Percentiles rank a stretch among this genome's conserved stretches.
Evolutionary conservation across 1,284 basidiomycete species (phyloP).

Genomic region (Heterobasidion irregulare): DNA sequence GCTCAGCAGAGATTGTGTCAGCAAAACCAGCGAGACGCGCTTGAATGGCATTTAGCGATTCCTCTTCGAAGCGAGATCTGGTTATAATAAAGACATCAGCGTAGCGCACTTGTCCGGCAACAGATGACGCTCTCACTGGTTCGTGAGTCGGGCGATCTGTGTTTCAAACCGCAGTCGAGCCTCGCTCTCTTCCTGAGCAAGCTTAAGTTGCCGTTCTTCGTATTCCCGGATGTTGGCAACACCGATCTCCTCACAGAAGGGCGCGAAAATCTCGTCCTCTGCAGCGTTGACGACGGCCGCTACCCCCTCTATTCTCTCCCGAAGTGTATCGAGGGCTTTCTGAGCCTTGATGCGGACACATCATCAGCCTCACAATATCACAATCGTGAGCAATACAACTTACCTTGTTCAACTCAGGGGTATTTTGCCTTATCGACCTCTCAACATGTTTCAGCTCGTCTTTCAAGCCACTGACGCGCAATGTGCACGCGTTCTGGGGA

Average conservation of each 20-base stretch:
- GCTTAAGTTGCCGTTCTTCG: slow-evolving; percentile 86
- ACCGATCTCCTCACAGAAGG: slow-evolving; percentile 79
- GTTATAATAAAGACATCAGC: neutral
- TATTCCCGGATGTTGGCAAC: slow-evolving; percentile 89
- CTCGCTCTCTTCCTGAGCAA: slow-evolving; percentile 82
- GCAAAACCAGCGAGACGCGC: slow-evolving; percentile 58
- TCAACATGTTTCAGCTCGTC: slow-evolving; percentile 77
- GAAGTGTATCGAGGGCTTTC: slow-evolving; percentile 40
- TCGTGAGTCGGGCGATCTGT: slow-evolving; percentile 80
- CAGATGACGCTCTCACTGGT: slow-evolving; percentile 56
- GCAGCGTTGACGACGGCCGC: slow-evolving; percentile 61
- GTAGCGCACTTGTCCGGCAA: neutral
- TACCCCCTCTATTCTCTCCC: slow-evolving; percentile 49
- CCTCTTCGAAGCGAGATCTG: slow-evolving; percentile 74
- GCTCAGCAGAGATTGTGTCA: slow-evolving; percentile 47
- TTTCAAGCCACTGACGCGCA: slow-evolving; percentile 62
- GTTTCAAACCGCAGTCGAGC: slow-evolving; percentile 80
- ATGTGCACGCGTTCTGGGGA: slow-evolving; percentile 52
- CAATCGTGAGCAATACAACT: neutral
- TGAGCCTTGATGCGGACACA: slow-evolving; percentile 34
- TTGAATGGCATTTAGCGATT: slow-evolving; percentile 57
- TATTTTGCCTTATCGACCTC: slow-evolving; percentile 56
- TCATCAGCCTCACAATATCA: neutral
- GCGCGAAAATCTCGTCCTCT: slow-evolving; percentile 75
- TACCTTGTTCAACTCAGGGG: slow-evolving; percentile 65